phyloP scores from a whole-genome alignment of 2,329 filamentous ascomycete species.

The Taxawa tesnikishii region DNA sequence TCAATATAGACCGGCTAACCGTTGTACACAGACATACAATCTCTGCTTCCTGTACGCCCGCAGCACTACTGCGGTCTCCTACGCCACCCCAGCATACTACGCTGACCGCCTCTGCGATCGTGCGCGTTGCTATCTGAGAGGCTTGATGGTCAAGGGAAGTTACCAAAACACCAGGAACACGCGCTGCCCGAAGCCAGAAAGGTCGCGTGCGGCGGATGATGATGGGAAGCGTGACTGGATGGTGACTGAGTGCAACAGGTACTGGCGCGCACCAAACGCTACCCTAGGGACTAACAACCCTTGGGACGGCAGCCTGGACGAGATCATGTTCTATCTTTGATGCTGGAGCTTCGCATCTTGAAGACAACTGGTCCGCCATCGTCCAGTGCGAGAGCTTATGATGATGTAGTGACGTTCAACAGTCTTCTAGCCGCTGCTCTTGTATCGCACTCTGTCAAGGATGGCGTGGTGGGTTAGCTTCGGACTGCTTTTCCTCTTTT shows the following conservation, averaged over 20 bases:
- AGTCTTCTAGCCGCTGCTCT: too few relatives aligned
- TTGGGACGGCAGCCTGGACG: constrained; percentile 14
- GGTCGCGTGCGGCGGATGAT: neutral
- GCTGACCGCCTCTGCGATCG: constrained; percentile 28
- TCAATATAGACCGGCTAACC: neutral
- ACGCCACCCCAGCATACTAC: constrained; percentile 71
- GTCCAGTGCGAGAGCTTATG: too few relatives aligned
- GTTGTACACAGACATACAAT: constrained; percentile 46
- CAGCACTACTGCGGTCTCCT: constrained; percentile 76
- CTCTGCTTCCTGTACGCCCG: constrained; percentile 75
- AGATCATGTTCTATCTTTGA: constrained; percentile 18
- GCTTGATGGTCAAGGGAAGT: constrained; percentile 3
- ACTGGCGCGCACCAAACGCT: neutral
- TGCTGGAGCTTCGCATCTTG: too few relatives aligned
- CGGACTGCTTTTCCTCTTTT: too few relatives aligned
- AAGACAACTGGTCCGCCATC: too few relatives aligned
- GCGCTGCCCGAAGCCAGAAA: neutral
- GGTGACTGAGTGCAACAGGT: neutral
- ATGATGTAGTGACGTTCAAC: too few relatives aligned
- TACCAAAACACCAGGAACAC: neutral
- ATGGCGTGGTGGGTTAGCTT: too few relatives aligned
- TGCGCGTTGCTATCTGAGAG: constrained; percentile 16
- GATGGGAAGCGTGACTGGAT: constrained; percentile 1
- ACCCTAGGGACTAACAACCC: constrained; percentile 9
- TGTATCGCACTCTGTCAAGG: too few relatives aligned